Conservation (phyloP, 495 filamentous ascomycete species). For the Viridothelium virens region DNA sequence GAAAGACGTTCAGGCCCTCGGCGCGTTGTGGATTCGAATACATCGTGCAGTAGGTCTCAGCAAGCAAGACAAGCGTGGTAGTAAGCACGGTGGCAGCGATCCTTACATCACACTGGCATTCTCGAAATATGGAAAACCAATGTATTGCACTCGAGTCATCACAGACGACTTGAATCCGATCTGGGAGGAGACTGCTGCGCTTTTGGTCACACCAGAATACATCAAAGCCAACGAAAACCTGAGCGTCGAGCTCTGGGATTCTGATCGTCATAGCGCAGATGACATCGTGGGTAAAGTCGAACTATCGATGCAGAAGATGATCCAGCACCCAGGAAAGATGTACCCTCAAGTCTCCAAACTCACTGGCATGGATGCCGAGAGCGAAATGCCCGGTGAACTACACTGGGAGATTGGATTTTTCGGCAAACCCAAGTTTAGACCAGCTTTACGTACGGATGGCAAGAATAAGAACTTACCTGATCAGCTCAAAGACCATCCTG, state of each 20-base stretch:
- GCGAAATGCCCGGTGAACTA: constrained; percentile 83
- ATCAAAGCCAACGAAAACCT: constrained; percentile 91
- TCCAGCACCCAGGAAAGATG: constrained; percentile 87
- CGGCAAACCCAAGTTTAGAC: constrained; percentile 74
- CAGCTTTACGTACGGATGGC: constrained; percentile 76
- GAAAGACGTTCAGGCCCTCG: constrained; percentile 78
- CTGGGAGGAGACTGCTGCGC: constrained; percentile 82
- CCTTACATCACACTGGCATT: constrained; percentile 75
- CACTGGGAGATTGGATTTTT: constrained; percentile 97
- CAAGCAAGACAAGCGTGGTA: constrained; percentile 83
- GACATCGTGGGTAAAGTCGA: constrained; percentile 93
- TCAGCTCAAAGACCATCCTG: constrained; percentile 59
- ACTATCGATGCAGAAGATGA: constrained; percentile 85
- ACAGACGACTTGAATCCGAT: constrained; percentile 90
- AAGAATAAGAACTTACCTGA: constrained; percentile 69
- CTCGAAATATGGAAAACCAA: constrained; percentile 91
- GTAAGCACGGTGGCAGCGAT: constrained; percentile 81
- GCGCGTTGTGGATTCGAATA: constrained; percentile 84
- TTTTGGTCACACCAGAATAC: constrained; percentile 75
- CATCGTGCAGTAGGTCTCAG: constrained; percentile 78
- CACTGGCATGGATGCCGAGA: constrained; percentile 69
- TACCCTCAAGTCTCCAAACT: constrained; percentile 84
- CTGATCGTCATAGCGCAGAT: constrained; percentile 77
- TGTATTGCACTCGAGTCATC: constrained; percentile 95
- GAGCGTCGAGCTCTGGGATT: constrained; percentile 92